Evolutionary conservation across 495 filamentous ascomycete genomes (phyloP).

Genomic region (Saxophila tyrrhenica): DNA sequence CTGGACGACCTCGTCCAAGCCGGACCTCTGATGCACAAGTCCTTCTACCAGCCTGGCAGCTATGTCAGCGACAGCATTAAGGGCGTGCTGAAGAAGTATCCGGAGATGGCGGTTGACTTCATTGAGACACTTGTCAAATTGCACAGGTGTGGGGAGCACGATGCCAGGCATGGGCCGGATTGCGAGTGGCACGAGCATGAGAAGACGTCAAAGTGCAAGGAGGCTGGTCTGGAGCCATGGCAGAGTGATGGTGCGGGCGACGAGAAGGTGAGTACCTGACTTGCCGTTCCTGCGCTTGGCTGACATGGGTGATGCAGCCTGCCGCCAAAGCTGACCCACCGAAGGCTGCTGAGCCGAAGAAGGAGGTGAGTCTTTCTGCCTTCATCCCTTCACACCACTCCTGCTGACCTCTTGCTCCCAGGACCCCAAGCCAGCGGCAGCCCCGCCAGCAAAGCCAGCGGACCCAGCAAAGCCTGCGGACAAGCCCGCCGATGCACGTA

Average conservation of each 20-base stretch:
- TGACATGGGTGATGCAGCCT: slow-evolving; percentile 2
- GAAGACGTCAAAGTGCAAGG: slow-evolving; percentile 11
- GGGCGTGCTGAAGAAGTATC: slow-evolving; percentile 12
- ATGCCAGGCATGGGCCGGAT: slow-evolving; percentile 15
- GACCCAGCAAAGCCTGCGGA: slow-evolving; percentile 16
- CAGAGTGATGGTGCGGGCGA: slow-evolving; percentile 5
- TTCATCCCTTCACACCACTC: too few relatives aligned
- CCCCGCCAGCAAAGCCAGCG: slow-evolving; percentile 2
- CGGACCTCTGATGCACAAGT: slow-evolving; percentile 1
- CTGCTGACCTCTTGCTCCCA: too few relatives aligned
- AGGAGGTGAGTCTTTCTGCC: not conserved
- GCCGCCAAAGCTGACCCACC: slow-evolving; percentile 1
- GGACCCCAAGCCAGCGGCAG: not conserved
- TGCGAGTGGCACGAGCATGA: slow-evolving; percentile 21
- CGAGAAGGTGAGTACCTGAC: slow-evolving; percentile 10
- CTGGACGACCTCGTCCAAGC: not conserved
- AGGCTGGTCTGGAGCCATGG: slow-evolving; percentile 7
- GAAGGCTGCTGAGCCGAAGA: not conserved
- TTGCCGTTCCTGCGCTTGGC: not conserved
- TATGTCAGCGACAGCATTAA: slow-evolving; percentile 13
- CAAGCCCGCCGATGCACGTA: slow-evolving; percentile 9
- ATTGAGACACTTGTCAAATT: slow-evolving; percentile 12
- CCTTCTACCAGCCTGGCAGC: not conserved
- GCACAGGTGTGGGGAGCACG: slow-evolving; percentile 12
- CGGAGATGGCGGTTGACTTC: slow-evolving; percentile 21